Evolutionary conservation across 371 early-diverging fungal genomes (phyloP).

Genomic region (Mucor circinelloides): DNA sequence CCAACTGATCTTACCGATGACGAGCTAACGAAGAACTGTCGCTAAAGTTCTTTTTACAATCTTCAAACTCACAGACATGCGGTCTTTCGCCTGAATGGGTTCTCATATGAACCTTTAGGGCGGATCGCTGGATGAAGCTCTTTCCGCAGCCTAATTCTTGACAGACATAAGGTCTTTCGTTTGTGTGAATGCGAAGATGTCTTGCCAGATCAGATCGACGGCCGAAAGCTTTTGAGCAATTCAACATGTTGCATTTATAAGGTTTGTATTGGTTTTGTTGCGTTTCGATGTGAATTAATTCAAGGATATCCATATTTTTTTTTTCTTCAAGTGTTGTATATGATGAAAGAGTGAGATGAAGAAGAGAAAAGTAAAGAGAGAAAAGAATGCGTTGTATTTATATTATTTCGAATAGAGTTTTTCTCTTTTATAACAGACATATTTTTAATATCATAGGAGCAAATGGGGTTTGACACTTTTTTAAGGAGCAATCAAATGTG

Average conservation of each 20-base stretch:
- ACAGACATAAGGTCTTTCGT: conserved; percentile 68
- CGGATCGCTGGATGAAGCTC: conserved; percentile 74
- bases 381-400: conserved; percentile 6
- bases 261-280: conserved; percentile 32
- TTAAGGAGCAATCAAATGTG: conserved; percentile 3
- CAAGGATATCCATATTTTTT: conserved; percentile 54
- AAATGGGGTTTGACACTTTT: conserved; percentile 15
- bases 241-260: conserved; percentile 56
- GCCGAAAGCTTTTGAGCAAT: conserved; percentile 65
- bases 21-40: conserved; percentile 54
- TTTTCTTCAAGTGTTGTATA: background rate
- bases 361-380: background rate
- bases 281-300: conserved; percentile 53
- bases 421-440: conserved; percentile 7
- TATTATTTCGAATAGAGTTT: background rate
- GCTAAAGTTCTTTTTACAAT: conserved; percentile 56
- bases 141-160: conserved; percentile 62
- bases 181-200: conserved; percentile 73
- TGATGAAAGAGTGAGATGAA: background rate
- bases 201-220: conserved; percentile 67
- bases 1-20: conserved; percentile 28
- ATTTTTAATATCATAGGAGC: conserved; percentile 21
- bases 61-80: conserved; percentile 62
- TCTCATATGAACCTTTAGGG: conserved; percentile 72
- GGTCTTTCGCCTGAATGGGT: conserved; percentile 78